Conservation (phyloP, 371 early-diverging fungal genomes). For the Haplosporangium sp. region DNA sequence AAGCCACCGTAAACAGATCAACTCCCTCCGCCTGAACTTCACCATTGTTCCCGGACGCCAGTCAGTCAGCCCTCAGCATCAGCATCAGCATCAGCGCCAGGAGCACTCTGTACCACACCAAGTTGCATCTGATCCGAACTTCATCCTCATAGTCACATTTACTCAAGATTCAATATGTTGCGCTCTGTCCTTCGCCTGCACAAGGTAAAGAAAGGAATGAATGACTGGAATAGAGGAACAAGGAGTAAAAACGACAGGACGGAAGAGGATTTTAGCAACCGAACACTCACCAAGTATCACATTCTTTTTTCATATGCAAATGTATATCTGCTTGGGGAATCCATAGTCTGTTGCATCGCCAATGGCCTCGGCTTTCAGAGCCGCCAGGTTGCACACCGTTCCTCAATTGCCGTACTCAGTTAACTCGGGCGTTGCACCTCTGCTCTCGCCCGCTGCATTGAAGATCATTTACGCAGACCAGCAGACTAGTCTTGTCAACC, state of each 20-base stretch:
- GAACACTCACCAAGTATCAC: not conserved
- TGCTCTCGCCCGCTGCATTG: constrained; percentile 46
- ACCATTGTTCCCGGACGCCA: no score
- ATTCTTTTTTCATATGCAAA: not conserved
- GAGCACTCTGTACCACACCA: no score
- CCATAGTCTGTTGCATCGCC: constrained; percentile 39
- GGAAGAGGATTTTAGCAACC: not conserved
- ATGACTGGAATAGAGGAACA: not conserved
- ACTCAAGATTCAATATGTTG: constrained; percentile 10
- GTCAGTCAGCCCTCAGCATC: no score
- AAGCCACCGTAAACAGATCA: no score
- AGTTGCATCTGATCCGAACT: no score
- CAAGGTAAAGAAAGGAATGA: constrained; percentile 13
- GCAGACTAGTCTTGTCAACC: constrained; percentile 41
- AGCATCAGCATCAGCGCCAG: no score
- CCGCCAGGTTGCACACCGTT: constrained; percentile 42
- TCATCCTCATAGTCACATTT: no score
- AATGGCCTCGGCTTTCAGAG: constrained; percentile 34
- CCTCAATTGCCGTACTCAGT: constrained; percentile 40
- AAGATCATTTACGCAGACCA: constrained; percentile 51
- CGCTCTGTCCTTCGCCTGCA: constrained; percentile 34
- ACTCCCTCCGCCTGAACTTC: no score
- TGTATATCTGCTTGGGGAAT: no score
- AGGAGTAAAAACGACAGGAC: not conserved
- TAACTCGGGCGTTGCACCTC: constrained; percentile 27